Percentiles rank a stretch among this genome's conserved stretches.
phyloP scores from a whole-genome alignment of 129 eudicot species.

The Centrapalus pauciflorus region DNA sequence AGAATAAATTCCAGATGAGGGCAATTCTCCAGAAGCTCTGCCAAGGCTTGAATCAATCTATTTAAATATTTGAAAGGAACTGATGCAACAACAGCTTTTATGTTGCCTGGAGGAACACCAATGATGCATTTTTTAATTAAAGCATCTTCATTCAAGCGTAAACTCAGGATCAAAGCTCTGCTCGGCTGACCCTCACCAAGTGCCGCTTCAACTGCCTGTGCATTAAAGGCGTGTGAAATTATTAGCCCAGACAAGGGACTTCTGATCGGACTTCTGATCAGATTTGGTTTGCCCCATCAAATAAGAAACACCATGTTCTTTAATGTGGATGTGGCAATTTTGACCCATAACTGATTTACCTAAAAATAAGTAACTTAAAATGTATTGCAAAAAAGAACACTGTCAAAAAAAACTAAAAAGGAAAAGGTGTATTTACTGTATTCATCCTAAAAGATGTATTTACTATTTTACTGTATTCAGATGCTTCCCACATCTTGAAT shows the following conservation, averaged over 20 bases:
- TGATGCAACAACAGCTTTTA: slow-evolving; percentile 70
- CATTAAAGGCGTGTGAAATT: neutral
- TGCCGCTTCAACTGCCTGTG: slow-evolving; percentile 94
- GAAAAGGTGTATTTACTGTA: too few relatives aligned
- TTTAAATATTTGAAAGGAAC: slow-evolving; percentile 72
- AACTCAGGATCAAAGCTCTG: slow-evolving; percentile 83
- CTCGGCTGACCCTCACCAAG: slow-evolving; percentile 60
- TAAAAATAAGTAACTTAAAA: too few relatives aligned
- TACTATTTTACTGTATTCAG: too few relatives aligned
- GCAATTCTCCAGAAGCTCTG: slow-evolving; percentile 75
- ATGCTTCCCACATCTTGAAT: too few relatives aligned
- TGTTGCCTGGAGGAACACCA: slow-evolving; percentile 59
- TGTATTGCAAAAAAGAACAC: too few relatives aligned
- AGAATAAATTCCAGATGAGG: slow-evolving; percentile 89
- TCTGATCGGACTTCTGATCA: too few relatives aligned
- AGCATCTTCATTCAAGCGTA: slow-evolving; percentile 74
- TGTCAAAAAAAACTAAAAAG: too few relatives aligned
- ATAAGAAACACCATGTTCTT: neutral
- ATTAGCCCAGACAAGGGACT: neutral
- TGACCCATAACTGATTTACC: too few relatives aligned
- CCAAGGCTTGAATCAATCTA: slow-evolving; percentile 77
- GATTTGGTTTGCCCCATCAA: too few relatives aligned
- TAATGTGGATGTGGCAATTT: neutral
- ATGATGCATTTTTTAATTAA: slow-evolving; percentile 70
- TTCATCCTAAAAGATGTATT: too few relatives aligned